These are phyloP conservation scores for Grifola frondosa DNA, from an alignment of 1,284 basidiomycete species.

Conservation along the genomic window DNA sequence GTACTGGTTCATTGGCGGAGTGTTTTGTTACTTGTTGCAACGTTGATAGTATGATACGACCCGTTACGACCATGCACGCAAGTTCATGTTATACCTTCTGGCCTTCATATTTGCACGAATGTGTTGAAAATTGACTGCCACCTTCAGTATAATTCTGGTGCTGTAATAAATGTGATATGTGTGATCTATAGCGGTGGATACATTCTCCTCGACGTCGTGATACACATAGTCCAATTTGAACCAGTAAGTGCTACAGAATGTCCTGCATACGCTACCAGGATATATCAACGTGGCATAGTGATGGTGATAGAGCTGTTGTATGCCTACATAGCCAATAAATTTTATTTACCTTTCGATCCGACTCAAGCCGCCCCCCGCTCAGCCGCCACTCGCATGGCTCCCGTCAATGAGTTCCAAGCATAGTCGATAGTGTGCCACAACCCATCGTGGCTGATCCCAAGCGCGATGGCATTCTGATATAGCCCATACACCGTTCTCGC, in stretches of 20 bases:
- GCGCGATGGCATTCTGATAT: slow-evolving; percentile 15
- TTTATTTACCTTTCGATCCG: too few relatives aligned
- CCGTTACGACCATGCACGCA: slow-evolving; percentile 12
- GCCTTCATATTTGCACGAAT: not conserved
- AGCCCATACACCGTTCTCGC: slow-evolving; percentile 12
- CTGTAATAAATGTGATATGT: not conserved
- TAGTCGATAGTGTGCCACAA: slow-evolving; percentile 16
- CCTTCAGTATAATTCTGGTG: not conserved
- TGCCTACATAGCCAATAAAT: not conserved
- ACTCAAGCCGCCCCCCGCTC: not conserved
- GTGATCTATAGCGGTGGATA: not conserved
- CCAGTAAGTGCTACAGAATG: not conserved
- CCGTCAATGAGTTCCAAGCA: slow-evolving; percentile 15
- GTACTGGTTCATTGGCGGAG: slow-evolving; percentile 6
- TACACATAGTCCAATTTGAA: not conserved
- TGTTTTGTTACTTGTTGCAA: slow-evolving; percentile 9
- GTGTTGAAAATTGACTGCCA: not conserved
- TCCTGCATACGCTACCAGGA: not conserved
- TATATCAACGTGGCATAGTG: not conserved
- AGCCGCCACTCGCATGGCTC: slow-evolving; percentile 10
- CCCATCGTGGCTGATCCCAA: slow-evolving; percentile 17
- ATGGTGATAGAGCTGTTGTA: not conserved
- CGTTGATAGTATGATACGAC: slow-evolving; percentile 14
- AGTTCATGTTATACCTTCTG: not conserved
- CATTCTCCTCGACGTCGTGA: not conserved